Conservation (phyloP, 352 stramenopile species). For the Thalassiosira hispida region DNA sequence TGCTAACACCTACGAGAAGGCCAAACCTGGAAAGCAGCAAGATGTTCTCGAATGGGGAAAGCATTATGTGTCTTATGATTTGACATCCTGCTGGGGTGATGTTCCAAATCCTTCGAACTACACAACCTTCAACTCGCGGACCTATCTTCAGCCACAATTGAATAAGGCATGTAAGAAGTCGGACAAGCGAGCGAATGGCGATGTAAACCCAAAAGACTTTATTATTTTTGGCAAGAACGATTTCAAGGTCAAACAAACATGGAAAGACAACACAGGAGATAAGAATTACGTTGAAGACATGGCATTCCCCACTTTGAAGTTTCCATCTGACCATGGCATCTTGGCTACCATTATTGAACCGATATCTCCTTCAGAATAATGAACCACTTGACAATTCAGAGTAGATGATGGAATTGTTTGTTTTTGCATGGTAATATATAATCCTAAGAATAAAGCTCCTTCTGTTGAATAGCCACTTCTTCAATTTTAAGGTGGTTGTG, state of each 20-base stretch:
- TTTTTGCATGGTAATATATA: too few species aligned
- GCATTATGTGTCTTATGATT: constrained; percentile 63
- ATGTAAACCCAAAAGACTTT: constrained; percentile 86
- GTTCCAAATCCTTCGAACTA: constrained; percentile 81
- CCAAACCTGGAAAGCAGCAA: constrained; percentile 82
- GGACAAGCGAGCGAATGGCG: constrained; percentile 78
- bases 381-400: too few species aligned
- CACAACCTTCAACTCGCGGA: constrained; percentile 88
- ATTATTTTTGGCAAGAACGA: constrained; percentile 80
- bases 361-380: constrained; percentile 4
- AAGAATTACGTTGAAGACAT: constrained; percentile 79
- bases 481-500: too few species aligned
- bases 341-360: constrained; percentile 60
- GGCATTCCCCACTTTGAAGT: constrained; percentile 85
- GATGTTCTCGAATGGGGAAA: constrained; percentile 85
- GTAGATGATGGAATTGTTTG: too few species aligned
- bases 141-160: constrained; percentile 83
- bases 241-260: constrained; percentile 61
- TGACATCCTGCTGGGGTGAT: constrained; percentile 86
- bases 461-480: too few species aligned
- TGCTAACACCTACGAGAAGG: constrained; percentile 87
- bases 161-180: constrained; percentile 81
- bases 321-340: constrained; percentile 83
- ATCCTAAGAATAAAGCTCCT: too few species aligned
- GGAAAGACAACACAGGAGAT: constrained; percentile 85